Conservation (phyloP, 176 grass and related monocot genomes). For the Zea mays region DNA sequence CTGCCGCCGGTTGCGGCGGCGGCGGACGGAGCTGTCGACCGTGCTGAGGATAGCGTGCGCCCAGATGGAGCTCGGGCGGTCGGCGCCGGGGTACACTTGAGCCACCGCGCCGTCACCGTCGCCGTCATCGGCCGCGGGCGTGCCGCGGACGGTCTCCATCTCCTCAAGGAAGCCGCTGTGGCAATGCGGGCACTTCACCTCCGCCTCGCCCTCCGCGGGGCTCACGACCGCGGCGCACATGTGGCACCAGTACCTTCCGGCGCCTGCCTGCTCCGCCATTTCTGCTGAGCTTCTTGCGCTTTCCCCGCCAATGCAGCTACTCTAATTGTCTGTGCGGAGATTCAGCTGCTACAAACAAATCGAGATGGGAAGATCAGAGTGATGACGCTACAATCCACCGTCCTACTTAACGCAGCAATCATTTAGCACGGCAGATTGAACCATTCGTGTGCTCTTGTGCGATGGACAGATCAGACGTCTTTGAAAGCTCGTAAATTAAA, state of each 20-base stretch:
- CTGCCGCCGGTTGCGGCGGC: conserved; percentile 33
- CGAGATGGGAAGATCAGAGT: neutral
- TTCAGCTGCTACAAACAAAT: conserved; percentile 28
- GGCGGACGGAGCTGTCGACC: conserved; percentile 48
- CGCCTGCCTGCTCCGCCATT: conserved; percentile 50
- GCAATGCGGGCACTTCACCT: conserved; percentile 86
- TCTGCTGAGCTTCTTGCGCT: conserved; percentile 27
- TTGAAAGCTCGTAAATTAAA: conserved; percentile 10
- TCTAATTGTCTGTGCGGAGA: conserved; percentile 8
- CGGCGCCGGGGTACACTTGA: conserved; percentile 21
- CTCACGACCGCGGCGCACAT: conserved; percentile 66
- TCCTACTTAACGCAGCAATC: neutral
- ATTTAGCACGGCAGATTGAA: neutral
- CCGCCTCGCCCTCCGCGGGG: conserved; percentile 44
- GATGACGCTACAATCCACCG: conserved; percentile 1
- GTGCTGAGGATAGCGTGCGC: conserved; percentile 59
- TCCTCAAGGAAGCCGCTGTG: conserved; percentile 83
- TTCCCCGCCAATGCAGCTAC: conserved; percentile 27
- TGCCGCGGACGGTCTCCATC: conserved; percentile 59
- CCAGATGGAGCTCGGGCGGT: conserved; percentile 53
- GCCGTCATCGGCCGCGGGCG: neutral
- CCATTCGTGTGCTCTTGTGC: neutral
- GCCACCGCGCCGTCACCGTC: neutral
- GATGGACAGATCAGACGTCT: conserved; percentile 9
- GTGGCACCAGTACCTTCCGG: conserved; percentile 77